Conservation (phyloP, 106 monocot genomes). For the Apostasia shenzhenica region DNA sequence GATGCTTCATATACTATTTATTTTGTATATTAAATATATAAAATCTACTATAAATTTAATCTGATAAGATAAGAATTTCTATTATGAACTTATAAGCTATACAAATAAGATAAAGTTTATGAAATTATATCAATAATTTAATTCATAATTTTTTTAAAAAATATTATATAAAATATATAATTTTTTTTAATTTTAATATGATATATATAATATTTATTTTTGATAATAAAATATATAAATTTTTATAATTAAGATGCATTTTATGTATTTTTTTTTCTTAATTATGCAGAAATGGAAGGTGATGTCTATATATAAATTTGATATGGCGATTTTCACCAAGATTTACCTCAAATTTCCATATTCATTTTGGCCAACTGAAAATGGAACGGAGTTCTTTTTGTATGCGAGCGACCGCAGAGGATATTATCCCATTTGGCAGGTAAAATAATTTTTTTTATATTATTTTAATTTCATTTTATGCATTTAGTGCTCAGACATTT, state of each 20-base stretch:
- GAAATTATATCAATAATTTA: too few relatives aligned
- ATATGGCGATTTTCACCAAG: conserved; percentile 67
- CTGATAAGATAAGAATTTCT: too few relatives aligned
- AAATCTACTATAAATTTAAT: too few relatives aligned
- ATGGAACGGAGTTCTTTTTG: conserved; percentile 54
- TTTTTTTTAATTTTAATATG: not conserved
- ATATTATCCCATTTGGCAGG: conserved; percentile 49
- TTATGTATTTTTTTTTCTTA: not conserved
- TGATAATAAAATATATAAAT: not conserved
- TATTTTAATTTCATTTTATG: not conserved
- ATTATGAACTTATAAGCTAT: too few relatives aligned
- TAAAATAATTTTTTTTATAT: not conserved
- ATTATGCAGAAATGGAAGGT: conserved; percentile 36
- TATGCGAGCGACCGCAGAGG: conserved; percentile 54
- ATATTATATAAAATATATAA: too few relatives aligned
- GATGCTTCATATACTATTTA: too few relatives aligned
- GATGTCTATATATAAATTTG: conserved; percentile 37
- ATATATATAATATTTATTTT: not conserved
- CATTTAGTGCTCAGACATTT: too few relatives aligned
- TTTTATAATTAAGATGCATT: not conserved
- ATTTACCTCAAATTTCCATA: conserved; percentile 62
- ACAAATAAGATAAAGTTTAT: too few relatives aligned
- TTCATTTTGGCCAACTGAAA: conserved; percentile 49
- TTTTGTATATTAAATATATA: too few relatives aligned
- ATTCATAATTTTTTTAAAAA: too few relatives aligned